These are phyloP conservation scores for Diphasiastrum complanatum DNA, from an alignment of 83 land plant genomes.

Conservation along the genomic window DNA sequence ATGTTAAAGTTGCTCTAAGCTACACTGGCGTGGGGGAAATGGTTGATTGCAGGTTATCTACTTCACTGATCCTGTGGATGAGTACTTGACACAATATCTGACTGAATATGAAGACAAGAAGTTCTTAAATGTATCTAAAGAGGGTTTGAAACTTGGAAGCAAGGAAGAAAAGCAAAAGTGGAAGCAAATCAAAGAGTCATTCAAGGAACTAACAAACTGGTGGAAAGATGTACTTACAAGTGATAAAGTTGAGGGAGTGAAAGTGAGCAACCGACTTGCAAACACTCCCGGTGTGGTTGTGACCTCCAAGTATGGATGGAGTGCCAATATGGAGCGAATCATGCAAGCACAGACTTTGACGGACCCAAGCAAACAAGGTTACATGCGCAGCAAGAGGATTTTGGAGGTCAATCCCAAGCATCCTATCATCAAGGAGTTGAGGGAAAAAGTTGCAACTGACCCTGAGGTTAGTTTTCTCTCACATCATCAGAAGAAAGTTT, in stretches of 20 bases:
- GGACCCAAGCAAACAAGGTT: constrained; percentile 80
- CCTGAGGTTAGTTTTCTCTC: constrained; percentile 48
- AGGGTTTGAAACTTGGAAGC: constrained; percentile 80
- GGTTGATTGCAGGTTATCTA: constrained; percentile 72
- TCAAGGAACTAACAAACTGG: constrained; percentile 87
- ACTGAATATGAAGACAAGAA: constrained; percentile 98
- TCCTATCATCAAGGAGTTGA: constrained; percentile 87
- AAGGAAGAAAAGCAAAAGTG: constrained; percentile 56
- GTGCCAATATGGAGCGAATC: constrained; percentile 97
- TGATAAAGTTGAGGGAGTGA: constrained; percentile 85
- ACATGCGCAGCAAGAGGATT: constrained; percentile 94
- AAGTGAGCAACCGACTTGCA: constrained; percentile 79
- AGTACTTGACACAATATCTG: constrained; percentile 91
- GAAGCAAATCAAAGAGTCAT: constrained; percentile 78
- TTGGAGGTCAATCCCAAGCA: constrained; percentile 95
- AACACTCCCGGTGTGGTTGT: constrained; percentile 93
- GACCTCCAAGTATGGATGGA: constrained; percentile 97
- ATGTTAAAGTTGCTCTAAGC: no score
- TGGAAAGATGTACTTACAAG: constrained; percentile 77
- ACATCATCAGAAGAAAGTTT: no score
- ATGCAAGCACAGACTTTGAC: constrained; percentile 90
- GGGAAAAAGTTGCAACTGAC: constrained; percentile 54
- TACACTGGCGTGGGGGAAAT: no score
- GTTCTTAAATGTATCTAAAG: constrained; percentile 96
- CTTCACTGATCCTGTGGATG: constrained; percentile 97